Evolutionary conservation across 352 stramenopile genomes (phyloP), one percentile per base, ranked within the genome.

Genomic region (Phytophthora pistaciae): DNA sequence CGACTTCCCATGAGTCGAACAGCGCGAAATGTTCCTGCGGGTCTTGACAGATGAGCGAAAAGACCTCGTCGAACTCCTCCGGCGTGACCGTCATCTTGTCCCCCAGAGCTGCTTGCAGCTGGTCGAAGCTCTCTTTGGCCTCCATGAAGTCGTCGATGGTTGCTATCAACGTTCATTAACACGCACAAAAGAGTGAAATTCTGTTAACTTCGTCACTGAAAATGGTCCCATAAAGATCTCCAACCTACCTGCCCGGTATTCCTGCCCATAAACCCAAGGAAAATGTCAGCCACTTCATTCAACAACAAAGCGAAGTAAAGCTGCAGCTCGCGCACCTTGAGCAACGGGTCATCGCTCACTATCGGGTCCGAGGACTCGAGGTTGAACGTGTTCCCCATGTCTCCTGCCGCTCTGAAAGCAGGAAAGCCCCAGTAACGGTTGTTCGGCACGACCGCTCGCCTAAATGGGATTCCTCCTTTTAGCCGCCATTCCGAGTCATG

Each of bases 21-120:
- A 94, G 69, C 23, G 82, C 75, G 46, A 94, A 94, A 60, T 94
- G 87, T 33, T 92, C 84, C 7, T 71, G 20, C 29, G 87, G 64
- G 46, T 94, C 85, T 53, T 91, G 83, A 52, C 82, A 94, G 4
- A 93, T 81, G 52, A 93, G 79, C 42, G 85, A 90, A 56, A 94
- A 94, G 49, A 94, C 85, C 38, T 94, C 82, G 61, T 92, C 85
- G 55, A 94, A 94, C 55, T 94, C 83, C 5, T 91, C 83, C 8
- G 76, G 68, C 6, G 76, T 91, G 72, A 94, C 66, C 0, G 85
- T 88, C 87, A 92, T 94, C 64, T 92, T 90, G 78, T 94, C 87
- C 3, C 85, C 87, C 16, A 91, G 68, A 1, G 82, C 84, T 9
- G 73, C 78, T 60, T 93, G 85, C 3, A 94, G 77, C 33, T 70